Evolutionary conservation across 371 early-diverging fungal species (phyloP).

Genomic region (Haplosporangium sp.): DNA sequence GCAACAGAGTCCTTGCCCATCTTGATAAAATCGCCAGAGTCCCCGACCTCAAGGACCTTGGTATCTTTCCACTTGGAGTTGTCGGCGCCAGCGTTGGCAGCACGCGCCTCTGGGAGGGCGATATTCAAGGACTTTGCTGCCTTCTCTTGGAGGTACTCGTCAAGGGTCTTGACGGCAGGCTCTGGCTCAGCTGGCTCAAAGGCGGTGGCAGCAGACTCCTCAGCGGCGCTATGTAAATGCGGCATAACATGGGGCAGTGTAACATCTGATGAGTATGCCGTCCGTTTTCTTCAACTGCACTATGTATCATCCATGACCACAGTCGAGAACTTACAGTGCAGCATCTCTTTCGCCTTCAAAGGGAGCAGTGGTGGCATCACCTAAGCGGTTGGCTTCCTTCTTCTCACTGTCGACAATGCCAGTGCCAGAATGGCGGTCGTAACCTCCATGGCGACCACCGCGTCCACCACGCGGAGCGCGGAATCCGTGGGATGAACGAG

Average conservation of each 20-base stretch:
- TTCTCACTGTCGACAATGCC: constrained; percentile 83
- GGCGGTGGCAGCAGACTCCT: constrained; percentile 55
- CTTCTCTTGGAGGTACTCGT: constrained; percentile 82
- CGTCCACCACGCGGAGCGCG: constrained; percentile 57
- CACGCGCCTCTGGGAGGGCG: constrained; percentile 73
- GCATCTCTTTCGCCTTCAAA: constrained; percentile 58
- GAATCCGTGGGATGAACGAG: constrained; percentile 54
- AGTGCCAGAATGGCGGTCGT: constrained; percentile 85
- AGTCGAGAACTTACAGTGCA: constrained; percentile 32
- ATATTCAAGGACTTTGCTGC: constrained; percentile 62
- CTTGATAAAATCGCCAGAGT: constrained; percentile 68
- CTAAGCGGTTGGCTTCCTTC: constrained; percentile 88
- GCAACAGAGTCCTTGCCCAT: constrained; percentile 66
- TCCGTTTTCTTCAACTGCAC: background rate
- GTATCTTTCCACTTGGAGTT: constrained; percentile 83
- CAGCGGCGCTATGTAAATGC: constrained; percentile 32
- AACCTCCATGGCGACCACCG: constrained; percentile 66
- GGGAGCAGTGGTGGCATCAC: constrained; percentile 64
- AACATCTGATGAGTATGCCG: constrained; percentile 20
- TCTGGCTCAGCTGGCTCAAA: constrained; percentile 72
- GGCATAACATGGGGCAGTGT: background rate
- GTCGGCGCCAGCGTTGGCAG: constrained; percentile 86
- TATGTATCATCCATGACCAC: background rate
- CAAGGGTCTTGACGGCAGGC: constrained; percentile 79
- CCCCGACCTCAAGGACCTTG: constrained; percentile 74